Evolutionary conservation across 306 rosid species (phyloP).

Genomic region (Ziziphus jujuba): DNA sequence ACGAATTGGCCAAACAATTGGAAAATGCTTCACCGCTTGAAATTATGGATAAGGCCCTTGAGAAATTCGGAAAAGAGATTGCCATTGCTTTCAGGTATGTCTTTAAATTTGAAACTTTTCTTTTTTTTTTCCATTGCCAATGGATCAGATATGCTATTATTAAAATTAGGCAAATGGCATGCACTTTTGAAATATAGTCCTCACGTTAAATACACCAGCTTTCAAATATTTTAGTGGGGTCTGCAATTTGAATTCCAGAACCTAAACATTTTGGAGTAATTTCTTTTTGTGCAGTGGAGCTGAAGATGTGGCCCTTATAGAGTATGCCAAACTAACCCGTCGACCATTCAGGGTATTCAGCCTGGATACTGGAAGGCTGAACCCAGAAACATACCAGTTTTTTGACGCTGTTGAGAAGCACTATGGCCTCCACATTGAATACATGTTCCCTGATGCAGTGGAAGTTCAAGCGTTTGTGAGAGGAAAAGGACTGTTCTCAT

Average conservation of each 20-base stretch:
- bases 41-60: slow-evolving; percentile 51
- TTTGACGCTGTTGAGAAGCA: slow-evolving; percentile 62
- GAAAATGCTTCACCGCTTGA: slow-evolving; percentile 52
- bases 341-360: slow-evolving; percentile 59
- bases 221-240: not conserved
- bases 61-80: slow-evolving; percentile 48
- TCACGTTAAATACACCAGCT: not conserved
- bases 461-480: slow-evolving; percentile 72
- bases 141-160: not conserved
- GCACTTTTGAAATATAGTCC: not conserved
- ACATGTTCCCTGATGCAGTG: slow-evolving; percentile 64
- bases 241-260: not conserved
- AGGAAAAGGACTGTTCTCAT: slow-evolving; percentile 63
- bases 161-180: not conserved
- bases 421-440: slow-evolving; percentile 64
- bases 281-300: slow-evolving; percentile 55
- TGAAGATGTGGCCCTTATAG: slow-evolving; percentile 67
- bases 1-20: slow-evolving; percentile 37
- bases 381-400: slow-evolving; percentile 58
- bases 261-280: not conserved
- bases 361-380: slow-evolving; percentile 64
- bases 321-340: slow-evolving; percentile 66
- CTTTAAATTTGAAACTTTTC: not conserved
- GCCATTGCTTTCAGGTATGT: slow-evolving; percentile 66
- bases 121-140: not conserved